Base-by-base conservation (phyloP, 768 basidiomycete species). In the Suillus alpinus region DNA sequence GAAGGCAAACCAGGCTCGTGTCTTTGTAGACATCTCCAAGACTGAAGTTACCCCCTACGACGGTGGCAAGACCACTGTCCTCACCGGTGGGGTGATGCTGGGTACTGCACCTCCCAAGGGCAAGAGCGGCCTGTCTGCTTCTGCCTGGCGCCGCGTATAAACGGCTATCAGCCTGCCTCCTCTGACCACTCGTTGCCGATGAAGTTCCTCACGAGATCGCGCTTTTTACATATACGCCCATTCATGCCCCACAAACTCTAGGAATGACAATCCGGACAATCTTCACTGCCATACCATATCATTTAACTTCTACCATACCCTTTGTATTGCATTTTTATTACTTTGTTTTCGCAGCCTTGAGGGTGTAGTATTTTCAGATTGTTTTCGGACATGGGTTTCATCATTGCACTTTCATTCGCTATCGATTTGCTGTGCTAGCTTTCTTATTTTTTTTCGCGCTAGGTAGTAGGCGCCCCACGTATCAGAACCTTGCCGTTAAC, bases 71-170 rank as follows among this genome's bases (percentile, higher is more conserved):
- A 93, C 91, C 59, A 92, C 91, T 32, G 91, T 92, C 56, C 84
- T 93, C 66, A 92, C 91, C 1, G 91, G 91, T 59, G 91, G 91
- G 63, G 91, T 92, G 65, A 93, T 93, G 91, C 88, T 93, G 63
- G 91, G 91, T 51, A 75, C 16, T 29, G 26, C 76, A 64, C 68
- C 73, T 60, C 60, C 70, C 58, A 70, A 76, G 65, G 62, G 67
- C 67, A 69, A 69, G 70, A 68, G 74, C 59, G 26, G 37, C 16
- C 26, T 37, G 5, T 58, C 69, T 61, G 64, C 71, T 65, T 56
- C 68, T 20, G 20, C 63, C 34, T 88, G 87, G 86, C 85, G 86
- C 71, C 82, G 85, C 72, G 78, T 78, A 61, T 81, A 69, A 78
- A 65, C 63, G 9, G 57, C 63, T 56, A 32, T 56, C 46, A 63